Evolutionary conservation across 2,329 filamentous ascomycete species (phyloP).

Genomic region (Botrytis hyacinthi): DNA sequence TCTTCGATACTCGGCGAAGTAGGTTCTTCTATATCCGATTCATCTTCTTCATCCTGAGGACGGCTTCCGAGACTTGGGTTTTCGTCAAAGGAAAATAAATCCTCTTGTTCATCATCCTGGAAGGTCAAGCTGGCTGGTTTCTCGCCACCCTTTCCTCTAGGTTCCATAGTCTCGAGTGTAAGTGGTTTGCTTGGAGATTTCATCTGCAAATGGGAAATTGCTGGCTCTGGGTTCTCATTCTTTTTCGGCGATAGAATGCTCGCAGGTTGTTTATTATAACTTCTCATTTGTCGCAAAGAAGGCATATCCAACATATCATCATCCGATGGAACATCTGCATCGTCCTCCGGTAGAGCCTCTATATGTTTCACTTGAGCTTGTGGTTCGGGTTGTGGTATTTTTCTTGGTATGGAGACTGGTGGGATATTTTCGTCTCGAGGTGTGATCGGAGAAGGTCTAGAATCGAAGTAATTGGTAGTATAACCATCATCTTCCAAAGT

Average conservation of each 20-base stretch:
- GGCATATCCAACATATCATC: constrained; percentile 35
- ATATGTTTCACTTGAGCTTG: background rate
- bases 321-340: constrained; percentile 24
- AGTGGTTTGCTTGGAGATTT: constrained; percentile 20
- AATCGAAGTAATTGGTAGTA: constrained; percentile 14
- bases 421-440: constrained; percentile 11
- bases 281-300: constrained; percentile 23
- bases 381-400: background rate
- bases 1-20: constrained; percentile 4
- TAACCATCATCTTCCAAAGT: constrained; percentile 12
- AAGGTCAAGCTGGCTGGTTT: constrained; percentile 22
- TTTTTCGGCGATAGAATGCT: constrained; percentile 16
- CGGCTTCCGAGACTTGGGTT: constrained; percentile 20
- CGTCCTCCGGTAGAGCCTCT: constrained; percentile 8
- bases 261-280: constrained; percentile 23
- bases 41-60: constrained; percentile 20
- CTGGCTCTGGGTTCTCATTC: background rate
- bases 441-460: background rate
- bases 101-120: constrained; percentile 31
- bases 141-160: constrained; percentile 11
- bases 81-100: constrained; percentile 36
- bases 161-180: constrained; percentile 11
- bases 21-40: constrained; percentile 19
- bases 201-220: constrained; percentile 6
- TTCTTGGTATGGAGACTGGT: background rate